Evolutionary conservation across 331 rosid species (phyloP), one percentile per base, ranked within the genome.

Genomic region (Pyrus hybrid): DNA sequence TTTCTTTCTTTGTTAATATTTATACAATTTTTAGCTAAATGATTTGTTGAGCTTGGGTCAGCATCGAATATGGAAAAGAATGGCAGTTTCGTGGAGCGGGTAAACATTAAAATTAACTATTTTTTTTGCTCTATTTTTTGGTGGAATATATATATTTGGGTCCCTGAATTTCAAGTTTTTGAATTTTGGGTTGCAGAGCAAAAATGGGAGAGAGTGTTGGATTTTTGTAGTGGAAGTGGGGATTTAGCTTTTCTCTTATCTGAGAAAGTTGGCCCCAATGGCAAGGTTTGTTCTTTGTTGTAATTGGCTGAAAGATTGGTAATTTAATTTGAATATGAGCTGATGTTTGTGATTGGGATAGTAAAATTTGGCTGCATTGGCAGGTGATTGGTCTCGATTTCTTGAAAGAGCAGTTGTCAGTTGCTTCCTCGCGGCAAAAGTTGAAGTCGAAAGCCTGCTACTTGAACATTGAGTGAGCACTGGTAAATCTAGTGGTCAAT

Each of bases 211-310:
- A 90, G 49, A 37, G 72, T 49, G 47, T 82, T 94, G 84, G 99
- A 94, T 83, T 79, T 90, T 83, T 94, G 99, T 82, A 92, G 99
- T 75, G 97, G 97, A 76, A 94, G 97, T 86, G 97, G 99, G 49
- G 97, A 92, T 82, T 87, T 92, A 61, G 79, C 96, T 0, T 91
- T 93, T 81, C 88, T 91, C 57, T 84, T 91, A 76, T 86, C 97
- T 21, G 74, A 93, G 78, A 89, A 86, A 85, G 93, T 91, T 81
- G 88, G 91, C 18, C 68, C 80, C 76, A 4, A 70, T 72, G 98
- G 97, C 82, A 87, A 89, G 93, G 93, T 91, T 28, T 37, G 25
- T 8, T 63, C 78, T 29, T 71, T 20, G 41, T 22, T 68, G 51
- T 54, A 13, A 16, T 5, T 4, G 8, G 67, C 41, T 17, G 13